Evolutionary conservation across 768 basidiomycete genomes (phyloP), one percentile per base, ranked within the genome.

Genomic region (Hypsizygus marmoreus): DNA sequence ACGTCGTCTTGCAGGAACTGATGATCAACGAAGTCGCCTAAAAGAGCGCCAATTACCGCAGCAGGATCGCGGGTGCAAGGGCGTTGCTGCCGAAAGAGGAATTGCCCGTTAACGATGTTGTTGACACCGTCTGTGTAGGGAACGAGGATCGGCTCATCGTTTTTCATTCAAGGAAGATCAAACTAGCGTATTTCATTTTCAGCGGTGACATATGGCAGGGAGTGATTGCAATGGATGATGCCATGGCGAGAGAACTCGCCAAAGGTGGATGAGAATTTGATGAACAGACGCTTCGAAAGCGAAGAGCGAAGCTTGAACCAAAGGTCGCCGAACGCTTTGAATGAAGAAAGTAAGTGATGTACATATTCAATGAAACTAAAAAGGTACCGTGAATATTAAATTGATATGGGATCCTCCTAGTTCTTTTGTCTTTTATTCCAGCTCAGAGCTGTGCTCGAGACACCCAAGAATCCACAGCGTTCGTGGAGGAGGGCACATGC

Each of bases 281-380:
- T 40, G 24, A 55, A 46, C 8, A 49, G 16, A 14, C 40, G 36
- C 9, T 30, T 35, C 5, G 47, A 42, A 19, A 45, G 51, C 4
- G 23, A 28, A 0, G 54, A 36, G 23, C 35, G 50, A 11, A 51
- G 23, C 19, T 55, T 55, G 33, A 40, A 55, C n/a, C 36, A 48
- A 25, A 51, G 51, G 31, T 55, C 54, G 14, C 54, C 54, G 8
- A n/a, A n/a, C n/a, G n/a, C n/a, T n/a, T n/a, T n/a, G n/a, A n/a
- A n/a, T n/a, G n/a, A 55, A 20, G 12, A 50, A 50, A 51, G 11
- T 5, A 19, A 38, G 20, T 26, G 8, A 19, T 4, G n/a, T n/a
- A n/a, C n/a, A 20, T 16, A 34, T 23, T 43, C 16, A 36, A 30
- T 2, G 20, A 12, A 22, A 4, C 7, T 10, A 24, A 2, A 5